phyloP scores from a whole-genome alignment of 73 alveolate species.

The Tetrahymena elliotti region DNA sequence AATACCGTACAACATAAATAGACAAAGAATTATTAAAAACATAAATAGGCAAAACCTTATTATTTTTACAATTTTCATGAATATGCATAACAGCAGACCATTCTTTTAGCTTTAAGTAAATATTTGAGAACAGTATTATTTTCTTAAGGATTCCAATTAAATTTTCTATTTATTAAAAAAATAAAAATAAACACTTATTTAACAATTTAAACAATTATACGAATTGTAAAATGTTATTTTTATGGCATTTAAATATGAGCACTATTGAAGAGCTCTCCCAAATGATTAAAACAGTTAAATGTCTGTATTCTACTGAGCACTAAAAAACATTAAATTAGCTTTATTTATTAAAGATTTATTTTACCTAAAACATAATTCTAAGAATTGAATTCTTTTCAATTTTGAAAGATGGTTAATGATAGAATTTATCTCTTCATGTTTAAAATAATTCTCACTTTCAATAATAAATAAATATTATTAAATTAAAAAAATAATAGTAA shows the following conservation, averaged over 20 bases:
- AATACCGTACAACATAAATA: too few species aligned
- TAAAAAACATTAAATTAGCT: too few species aligned
- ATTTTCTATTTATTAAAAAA: not conserved
- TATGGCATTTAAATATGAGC: not conserved
- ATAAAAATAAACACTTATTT: too few species aligned
- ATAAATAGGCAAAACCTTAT: too few species aligned
- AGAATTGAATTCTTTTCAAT: not conserved
- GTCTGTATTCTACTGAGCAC: not conserved
- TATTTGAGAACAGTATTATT: too few species aligned
- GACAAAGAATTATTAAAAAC: too few species aligned
- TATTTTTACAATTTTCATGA: too few species aligned
- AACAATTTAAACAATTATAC: not conserved
- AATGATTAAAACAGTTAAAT: too few species aligned
- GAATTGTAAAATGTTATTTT: too few species aligned
- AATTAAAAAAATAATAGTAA: not conserved
- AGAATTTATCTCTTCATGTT: too few species aligned
- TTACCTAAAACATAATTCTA: not conserved
- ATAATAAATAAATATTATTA: too few species aligned
- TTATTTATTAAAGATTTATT: too few species aligned
- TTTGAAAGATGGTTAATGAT: not conserved
- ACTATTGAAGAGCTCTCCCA: not conserved
- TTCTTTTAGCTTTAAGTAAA: not conserved
- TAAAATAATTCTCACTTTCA: not conserved
- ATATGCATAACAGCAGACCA: not conserved
- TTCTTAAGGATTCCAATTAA: not conserved